These are phyloP conservation scores for Trichoderma asperellum DNA, from an alignment of 2,329 filamentous ascomycete species.

Conservation along the genomic window DNA sequence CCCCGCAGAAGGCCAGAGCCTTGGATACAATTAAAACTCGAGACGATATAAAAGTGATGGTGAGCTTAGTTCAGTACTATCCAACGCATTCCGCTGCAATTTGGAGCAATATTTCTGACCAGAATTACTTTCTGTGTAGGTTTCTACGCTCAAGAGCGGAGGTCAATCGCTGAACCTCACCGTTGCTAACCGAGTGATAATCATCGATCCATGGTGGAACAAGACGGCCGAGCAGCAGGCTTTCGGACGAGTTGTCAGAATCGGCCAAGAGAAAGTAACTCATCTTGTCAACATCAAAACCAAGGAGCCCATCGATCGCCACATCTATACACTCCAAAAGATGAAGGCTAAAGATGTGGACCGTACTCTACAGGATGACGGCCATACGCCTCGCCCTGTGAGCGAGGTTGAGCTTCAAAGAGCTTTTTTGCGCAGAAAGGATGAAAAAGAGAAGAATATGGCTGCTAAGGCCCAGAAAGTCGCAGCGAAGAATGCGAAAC, in stretches of 20 bases:
- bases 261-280: slow-evolving; percentile 46
- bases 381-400: not conserved
- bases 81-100: not conserved
- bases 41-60: not conserved
- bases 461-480: not conserved
- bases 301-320: not conserved
- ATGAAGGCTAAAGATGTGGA: slow-evolving; percentile 12
- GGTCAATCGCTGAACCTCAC: slow-evolving; percentile 48
- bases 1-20: not conserved
- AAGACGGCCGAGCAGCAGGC: slow-evolving; percentile 64
- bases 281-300: slow-evolving; percentile 12
- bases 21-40: not conserved
- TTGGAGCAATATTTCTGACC: not conserved
- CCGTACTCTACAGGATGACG: slow-evolving; percentile 17
- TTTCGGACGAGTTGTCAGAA: slow-evolving; percentile 62
- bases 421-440: not conserved
- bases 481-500: not conserved
- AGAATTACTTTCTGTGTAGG: not conserved
- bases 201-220: slow-evolving; percentile 67
- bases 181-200: slow-evolving; percentile 56
- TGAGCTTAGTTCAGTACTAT: not conserved
- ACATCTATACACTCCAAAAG: not conserved
- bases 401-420: slow-evolving; percentile 14
- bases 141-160: slow-evolving; percentile 40
- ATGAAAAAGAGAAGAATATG: not conserved